Evolutionary conservation across 139 green algal genomes (phyloP).

Genomic region (Haematococcus sp.): DNA sequence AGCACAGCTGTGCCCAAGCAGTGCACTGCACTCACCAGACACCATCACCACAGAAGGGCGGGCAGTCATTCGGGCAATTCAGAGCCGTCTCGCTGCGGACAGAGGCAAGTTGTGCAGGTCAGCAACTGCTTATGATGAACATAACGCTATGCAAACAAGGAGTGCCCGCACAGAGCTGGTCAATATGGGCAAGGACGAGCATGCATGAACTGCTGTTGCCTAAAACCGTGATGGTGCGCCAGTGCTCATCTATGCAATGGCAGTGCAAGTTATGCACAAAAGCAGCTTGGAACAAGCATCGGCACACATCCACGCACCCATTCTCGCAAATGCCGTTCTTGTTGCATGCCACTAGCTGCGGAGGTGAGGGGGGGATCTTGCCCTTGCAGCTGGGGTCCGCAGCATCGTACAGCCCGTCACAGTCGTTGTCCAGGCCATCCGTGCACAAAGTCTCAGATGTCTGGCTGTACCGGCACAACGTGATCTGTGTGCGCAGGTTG

Average conservation of each 20-base stretch:
- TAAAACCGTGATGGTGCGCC: too few relatives aligned
- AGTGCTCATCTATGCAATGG: too few relatives aligned
- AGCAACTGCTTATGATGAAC: too few relatives aligned
- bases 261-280: too few relatives aligned
- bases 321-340: neutral
- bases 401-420: constrained; percentile 16
- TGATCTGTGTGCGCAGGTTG: too few relatives aligned
- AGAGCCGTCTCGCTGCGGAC: neutral
- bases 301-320: neutral
- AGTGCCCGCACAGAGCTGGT: too few relatives aligned
- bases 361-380: neutral
- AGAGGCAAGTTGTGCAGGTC: neutral
- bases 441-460: neutral
- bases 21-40: neutral
- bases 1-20: too few relatives aligned
- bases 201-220: too few relatives aligned
- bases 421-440: constrained; percentile 25
- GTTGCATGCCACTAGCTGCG: neutral
- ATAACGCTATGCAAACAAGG: too few relatives aligned
- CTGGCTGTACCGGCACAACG: too few relatives aligned
- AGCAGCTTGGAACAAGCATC: too few relatives aligned
- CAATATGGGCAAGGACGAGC: too few relatives aligned
- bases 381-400: constrained; percentile 7
- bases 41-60: constrained; percentile 2
- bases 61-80: constrained; percentile 1